Base-by-base conservation (phyloP, 2,329 filamentous ascomycete genomes). In the Penicillium janthinellum region DNA sequence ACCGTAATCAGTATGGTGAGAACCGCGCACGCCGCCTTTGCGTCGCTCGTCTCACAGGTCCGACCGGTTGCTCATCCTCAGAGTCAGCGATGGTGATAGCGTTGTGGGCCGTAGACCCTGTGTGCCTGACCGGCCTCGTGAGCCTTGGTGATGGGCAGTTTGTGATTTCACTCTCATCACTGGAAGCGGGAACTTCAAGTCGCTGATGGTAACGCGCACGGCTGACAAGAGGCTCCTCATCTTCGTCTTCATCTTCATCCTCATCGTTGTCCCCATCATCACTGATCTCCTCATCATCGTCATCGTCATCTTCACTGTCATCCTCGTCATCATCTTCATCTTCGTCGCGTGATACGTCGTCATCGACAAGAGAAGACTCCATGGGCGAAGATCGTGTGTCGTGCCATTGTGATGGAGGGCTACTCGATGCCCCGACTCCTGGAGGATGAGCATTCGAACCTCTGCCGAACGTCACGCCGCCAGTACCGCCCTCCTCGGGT, bases 41-140 rank as follows among this genome's bases (percentile, higher is more conserved):
- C 17, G 54, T 45, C 34, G 61, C 47, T 60, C 66, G 64, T 61
- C 67, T 61, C 55, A 67, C 54, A 8, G 68, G 64, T 8, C 67
- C 64, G 38, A 70, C 60, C 8, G 68, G 68, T 41, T 66, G 63
- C 38, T 70, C 67, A 5, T 70, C 68, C 34, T 69, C 68, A 11
- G 63, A 63, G 54, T 68, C 66, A 37, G 67, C 65, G 12, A 69
- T 63, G 6, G 64, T 50, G n/a, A 69, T 70, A 25, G 57, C 67
- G 47, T 64, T 62, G 2, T 49, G 38, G 4, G 54, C 58, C 34
- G 57, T 53, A 37, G 47, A 45, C n/a, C 59, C 67, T 37, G 55
- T 62, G 28, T 49, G 49, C 35, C 54, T 47, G 14, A 53, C 6
- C 11, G 53, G 37, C 25, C 51, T 47, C 39, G 28, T 54, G 15